A percentile compares a stretch with the other conserved stretches of the same genome.
These are phyloP conservation scores for Puccinia polysora DNA, from an alignment of 1,284 basidiomycete species.

Conservation along the genomic window DNA sequence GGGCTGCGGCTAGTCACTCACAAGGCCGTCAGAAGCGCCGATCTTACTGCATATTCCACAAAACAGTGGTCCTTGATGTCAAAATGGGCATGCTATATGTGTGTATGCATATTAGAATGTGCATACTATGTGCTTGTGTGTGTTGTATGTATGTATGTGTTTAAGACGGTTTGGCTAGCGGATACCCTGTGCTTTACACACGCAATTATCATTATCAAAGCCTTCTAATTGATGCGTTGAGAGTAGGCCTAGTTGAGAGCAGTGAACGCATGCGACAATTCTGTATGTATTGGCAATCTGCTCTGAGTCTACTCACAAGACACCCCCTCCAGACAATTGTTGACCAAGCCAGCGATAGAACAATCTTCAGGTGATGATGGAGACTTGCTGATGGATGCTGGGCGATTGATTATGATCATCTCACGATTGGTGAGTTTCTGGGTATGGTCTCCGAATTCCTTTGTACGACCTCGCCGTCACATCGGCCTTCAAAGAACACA, in stretches of 20 bases:
- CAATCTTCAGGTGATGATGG: constrained; percentile 24
- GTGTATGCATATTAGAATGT: too few relatives aligned
- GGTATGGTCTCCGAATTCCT: not conserved
- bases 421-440: not conserved
- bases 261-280: not conserved
- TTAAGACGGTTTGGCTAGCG: too few relatives aligned
- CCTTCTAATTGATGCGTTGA: not conserved
- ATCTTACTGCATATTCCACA: too few relatives aligned
- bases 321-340: constrained; percentile 2
- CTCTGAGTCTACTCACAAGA: constrained; percentile 13
- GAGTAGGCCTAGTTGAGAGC: too few relatives aligned
- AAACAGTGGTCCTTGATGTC: too few relatives aligned
- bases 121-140: too few relatives aligned
- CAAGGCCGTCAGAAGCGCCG: too few relatives aligned
- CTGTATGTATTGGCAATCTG: constrained; percentile 2
- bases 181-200: too few relatives aligned
- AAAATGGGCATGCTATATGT: too few relatives aligned
- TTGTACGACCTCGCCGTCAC: constrained; percentile 2
- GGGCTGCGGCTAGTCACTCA: too few relatives aligned
- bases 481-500: constrained; percentile 1
- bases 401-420: constrained; percentile 5
- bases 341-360: constrained; percentile 9
- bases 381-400: constrained; percentile 13
- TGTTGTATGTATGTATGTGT: too few relatives aligned
- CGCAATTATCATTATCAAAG: not conserved